A percentile compares a stretch with the other conserved stretches of the same genome.
phyloP scores from a whole-genome alignment of 2,329 filamentous ascomycete genomes.

The Chaetomiaceae sp. region DNA sequence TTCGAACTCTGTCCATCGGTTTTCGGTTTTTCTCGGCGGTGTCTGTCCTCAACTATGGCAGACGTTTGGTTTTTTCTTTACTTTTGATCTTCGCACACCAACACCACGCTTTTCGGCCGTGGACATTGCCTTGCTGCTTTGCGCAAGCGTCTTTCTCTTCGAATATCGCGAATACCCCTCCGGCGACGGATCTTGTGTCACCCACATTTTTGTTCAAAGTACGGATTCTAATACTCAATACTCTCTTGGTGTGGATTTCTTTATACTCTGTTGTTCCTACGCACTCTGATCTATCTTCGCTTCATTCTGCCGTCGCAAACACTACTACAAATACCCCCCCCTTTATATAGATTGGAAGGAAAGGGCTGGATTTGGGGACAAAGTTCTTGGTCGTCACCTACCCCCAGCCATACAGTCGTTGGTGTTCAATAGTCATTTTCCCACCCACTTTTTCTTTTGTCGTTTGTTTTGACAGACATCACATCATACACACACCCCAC shows the following conservation, averaged over 20 bases:
- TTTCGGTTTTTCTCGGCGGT: constrained; percentile 1
- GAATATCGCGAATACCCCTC: constrained; percentile 16
- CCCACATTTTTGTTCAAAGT: constrained; percentile 4
- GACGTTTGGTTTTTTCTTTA: background rate
- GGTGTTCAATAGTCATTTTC: background rate
- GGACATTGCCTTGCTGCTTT: constrained; percentile 1
- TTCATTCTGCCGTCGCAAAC: background rate
- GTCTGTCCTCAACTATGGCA: background rate
- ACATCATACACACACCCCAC: background rate
- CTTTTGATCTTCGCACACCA: background rate
- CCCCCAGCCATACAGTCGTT: background rate
- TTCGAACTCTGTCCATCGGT: background rate
- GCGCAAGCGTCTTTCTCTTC: constrained; percentile 1
- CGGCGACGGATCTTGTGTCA: constrained; percentile 9
- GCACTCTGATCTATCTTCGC: background rate
- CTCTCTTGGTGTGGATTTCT: background rate
- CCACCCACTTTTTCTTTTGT: background rate
- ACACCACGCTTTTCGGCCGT: constrained; percentile 5
- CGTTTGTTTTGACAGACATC: too few relatives aligned
- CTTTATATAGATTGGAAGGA: constrained; percentile 10
- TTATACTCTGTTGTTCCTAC: background rate
- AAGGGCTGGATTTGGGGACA: constrained; percentile 3
- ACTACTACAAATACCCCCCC: constrained; percentile 4
- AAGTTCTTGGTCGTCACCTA: background rate
- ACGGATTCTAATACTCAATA: constrained; percentile 13